Evolutionary conservation across 2,329 filamentous ascomycete genomes (phyloP).

Genomic region (Fusarium sp.): DNA sequence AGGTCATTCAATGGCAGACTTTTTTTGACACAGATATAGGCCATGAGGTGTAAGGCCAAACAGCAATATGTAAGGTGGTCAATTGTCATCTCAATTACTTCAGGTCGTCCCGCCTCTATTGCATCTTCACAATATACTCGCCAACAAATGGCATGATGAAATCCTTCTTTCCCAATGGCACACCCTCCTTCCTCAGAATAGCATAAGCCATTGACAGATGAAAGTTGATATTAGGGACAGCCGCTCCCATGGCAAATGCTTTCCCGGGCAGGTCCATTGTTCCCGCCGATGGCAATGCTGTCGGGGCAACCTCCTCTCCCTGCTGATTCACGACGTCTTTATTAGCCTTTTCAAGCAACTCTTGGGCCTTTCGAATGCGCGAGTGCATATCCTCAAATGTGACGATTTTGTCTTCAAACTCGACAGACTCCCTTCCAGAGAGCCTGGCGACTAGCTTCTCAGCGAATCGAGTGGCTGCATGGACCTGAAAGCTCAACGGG

Average conservation of each 20-base stretch:
- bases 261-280: slow-evolving; percentile 40
- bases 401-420: slow-evolving; percentile 44
- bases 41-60: neutral
- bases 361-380: slow-evolving; percentile 45
- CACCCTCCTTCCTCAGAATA: slow-evolving; percentile 68
- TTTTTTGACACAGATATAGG: neutral
- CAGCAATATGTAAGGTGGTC: neutral
- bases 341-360: slow-evolving; percentile 47
- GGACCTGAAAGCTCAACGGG: slow-evolving; percentile 51
- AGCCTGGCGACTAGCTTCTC: slow-evolving; percentile 47
- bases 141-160: slow-evolving; percentile 53
- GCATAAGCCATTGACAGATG: slow-evolving; percentile 68
- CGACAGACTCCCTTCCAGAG: slow-evolving; percentile 42
- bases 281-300: slow-evolving; percentile 34
- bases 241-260: slow-evolving; percentile 59
- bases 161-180: slow-evolving; percentile 69
- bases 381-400: slow-evolving; percentile 49
- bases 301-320: slow-evolving; percentile 43
- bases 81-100: neutral
- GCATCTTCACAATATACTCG: slow-evolving; percentile 34
- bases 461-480: slow-evolving; percentile 44
- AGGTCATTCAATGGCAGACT: neutral
- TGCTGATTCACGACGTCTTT: slow-evolving; percentile 46
- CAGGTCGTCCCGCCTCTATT: neutral
- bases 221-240: slow-evolving; percentile 70